Conservation (phyloP, 495 filamentous ascomycete species). For the Elasticomyces elasticus region DNA sequence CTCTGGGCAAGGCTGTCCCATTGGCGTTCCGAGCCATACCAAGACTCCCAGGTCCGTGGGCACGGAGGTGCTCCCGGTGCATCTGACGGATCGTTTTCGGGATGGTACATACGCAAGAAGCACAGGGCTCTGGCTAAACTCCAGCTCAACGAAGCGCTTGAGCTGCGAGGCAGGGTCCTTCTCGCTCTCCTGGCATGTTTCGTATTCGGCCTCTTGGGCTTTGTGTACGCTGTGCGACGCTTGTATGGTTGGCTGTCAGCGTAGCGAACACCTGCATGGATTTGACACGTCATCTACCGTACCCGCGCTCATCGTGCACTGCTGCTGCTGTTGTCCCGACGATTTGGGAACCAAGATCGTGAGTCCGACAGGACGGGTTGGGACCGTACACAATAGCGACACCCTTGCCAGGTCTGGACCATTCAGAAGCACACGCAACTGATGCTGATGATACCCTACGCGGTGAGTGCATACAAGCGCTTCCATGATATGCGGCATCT, state of each 20-base stretch:
- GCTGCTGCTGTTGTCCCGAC: neutral
- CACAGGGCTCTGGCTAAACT: constrained; percentile 29
- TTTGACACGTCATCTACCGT: neutral
- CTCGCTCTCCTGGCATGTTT: constrained; percentile 17
- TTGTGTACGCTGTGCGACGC: constrained; percentile 12
- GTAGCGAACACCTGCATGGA: neutral
- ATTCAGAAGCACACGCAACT: no score
- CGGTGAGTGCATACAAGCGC: no score
- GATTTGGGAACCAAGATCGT: neutral
- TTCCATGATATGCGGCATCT: no score
- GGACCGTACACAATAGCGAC: neutral
- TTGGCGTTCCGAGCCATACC: constrained; percentile 32
- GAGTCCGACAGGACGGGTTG: neutral
- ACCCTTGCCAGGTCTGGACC: neutral
- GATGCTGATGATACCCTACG: no score
- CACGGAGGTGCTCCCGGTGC: neutral
- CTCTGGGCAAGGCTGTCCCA: constrained; percentile 6
- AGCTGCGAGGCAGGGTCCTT: constrained; percentile 26
- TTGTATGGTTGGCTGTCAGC: constrained; percentile 12
- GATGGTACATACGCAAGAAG: constrained; percentile 30
- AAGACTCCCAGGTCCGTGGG: constrained; percentile 16
- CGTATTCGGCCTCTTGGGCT: constrained; percentile 12
- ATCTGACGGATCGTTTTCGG: constrained; percentile 19
- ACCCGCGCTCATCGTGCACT: neutral
- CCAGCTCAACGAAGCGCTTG: constrained; percentile 30